These are phyloP conservation scores for Capronia coronata DNA, from an alignment of 2,329 filamentous ascomycete species.

Conservation along the genomic window DNA sequence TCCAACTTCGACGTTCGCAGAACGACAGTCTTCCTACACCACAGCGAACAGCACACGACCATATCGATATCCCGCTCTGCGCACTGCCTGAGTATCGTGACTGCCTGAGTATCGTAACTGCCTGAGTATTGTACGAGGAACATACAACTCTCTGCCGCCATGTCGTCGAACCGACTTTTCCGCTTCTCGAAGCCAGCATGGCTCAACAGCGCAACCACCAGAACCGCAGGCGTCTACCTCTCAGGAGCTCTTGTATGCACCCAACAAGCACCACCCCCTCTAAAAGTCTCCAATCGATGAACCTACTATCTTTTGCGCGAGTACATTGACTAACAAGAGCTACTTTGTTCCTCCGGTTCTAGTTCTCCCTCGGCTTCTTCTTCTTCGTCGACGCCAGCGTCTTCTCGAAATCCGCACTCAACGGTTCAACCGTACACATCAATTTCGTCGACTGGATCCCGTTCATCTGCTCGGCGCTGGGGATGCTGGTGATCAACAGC, in stretches of 20 bases:
- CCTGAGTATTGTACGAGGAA: no score
- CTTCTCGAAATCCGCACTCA: conserved; percentile 56
- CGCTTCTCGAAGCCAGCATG: conserved; percentile 61
- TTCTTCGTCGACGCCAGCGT: conserved; percentile 61
- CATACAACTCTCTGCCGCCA: not conserved
- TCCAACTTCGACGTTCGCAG: not conserved
- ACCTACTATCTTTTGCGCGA: no score
- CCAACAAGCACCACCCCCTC: not conserved
- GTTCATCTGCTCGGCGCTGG: conserved; percentile 61
- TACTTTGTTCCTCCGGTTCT: conserved; percentile 3
- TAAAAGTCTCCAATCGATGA: no score
- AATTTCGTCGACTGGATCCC: conserved; percentile 69
- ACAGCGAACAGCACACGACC: not conserved
- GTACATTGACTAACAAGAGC: no score
- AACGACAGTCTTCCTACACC: not conserved
- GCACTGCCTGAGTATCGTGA: no score
- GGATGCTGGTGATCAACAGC: conserved; percentile 66
- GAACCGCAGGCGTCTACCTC: conserved; percentile 60
- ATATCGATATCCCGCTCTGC: not conserved
- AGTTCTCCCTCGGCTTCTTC: conserved; percentile 67
- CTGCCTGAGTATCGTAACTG: no score
- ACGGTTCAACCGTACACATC: conserved; percentile 57
- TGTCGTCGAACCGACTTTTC: conserved; percentile 50
- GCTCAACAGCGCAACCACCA: conserved; percentile 58
- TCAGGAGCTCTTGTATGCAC: conserved; percentile 56